Conservation (phyloP, 257 asterid species). For the Eucommia ulmoides region DNA sequence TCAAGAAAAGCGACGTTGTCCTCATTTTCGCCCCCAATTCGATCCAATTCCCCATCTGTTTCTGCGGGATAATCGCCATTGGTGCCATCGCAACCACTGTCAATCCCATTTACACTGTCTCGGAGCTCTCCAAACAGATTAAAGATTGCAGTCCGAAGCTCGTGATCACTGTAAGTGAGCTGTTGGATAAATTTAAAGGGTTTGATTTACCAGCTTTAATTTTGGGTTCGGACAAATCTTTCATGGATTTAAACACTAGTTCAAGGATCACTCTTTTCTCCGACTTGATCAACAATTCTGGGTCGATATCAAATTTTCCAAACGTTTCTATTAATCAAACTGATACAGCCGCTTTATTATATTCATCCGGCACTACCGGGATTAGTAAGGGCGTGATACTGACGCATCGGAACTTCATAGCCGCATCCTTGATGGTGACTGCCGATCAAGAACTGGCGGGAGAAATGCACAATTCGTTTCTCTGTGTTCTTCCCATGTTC, state of each 20-base stretch:
- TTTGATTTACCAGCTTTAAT: slow-evolving; percentile 49
- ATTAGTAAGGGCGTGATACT: slow-evolving; percentile 77
- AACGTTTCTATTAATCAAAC: slow-evolving; percentile 23
- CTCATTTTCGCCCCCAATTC: slow-evolving; percentile 73
- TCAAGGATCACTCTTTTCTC: slow-evolving; percentile 22
- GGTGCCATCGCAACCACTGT: slow-evolving; percentile 90
- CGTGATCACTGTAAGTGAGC: slow-evolving; percentile 53
- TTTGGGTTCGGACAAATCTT: slow-evolving; percentile 20
- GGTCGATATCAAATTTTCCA: slow-evolving; percentile 24
- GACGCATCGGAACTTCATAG: slow-evolving; percentile 64
- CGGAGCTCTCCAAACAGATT: slow-evolving; percentile 68
- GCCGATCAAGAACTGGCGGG: slow-evolving; percentile 60
- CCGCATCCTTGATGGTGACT: slow-evolving; percentile 51
- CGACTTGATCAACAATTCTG: slow-evolving; percentile 38
- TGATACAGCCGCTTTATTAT: slow-evolving; percentile 69
- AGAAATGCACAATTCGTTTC: slow-evolving; percentile 36
- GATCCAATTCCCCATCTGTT: slow-evolving; percentile 47
- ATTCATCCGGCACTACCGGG: slow-evolving; percentile 95
- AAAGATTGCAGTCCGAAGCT: slow-evolving; percentile 58
- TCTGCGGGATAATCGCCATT: slow-evolving; percentile 40
- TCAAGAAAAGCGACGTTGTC: slow-evolving; percentile 60
- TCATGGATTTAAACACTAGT: slow-evolving; percentile 12
- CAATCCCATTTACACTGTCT: slow-evolving; percentile 55
- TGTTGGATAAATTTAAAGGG: slow-evolving; percentile 44
- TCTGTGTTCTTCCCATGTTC: slow-evolving; percentile 82